These are phyloP conservation scores for Colletotrichum sojae DNA, from an alignment of 2,329 filamentous ascomycete genomes.

Conservation along the genomic window DNA sequence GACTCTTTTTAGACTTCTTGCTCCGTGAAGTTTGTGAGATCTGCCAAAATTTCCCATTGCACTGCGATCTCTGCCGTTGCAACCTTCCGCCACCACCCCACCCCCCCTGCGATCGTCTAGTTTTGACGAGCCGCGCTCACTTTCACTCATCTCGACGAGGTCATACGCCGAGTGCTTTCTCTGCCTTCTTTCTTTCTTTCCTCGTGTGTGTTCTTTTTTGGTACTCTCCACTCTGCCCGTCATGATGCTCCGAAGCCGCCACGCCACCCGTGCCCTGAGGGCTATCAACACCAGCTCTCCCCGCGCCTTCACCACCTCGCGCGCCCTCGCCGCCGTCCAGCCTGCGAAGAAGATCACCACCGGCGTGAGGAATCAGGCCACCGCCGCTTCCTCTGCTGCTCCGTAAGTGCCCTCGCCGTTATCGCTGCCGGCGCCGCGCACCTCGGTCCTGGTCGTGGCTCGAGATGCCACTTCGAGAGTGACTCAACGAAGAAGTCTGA, in stretches of 20 bases:
- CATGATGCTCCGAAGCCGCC: constrained; percentile 65
- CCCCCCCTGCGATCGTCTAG: constrained; percentile 34
- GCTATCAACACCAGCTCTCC: constrained; percentile 55
- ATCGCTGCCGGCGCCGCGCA: not conserved
- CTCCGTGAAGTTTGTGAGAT: constrained; percentile 11
- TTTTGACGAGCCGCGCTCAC: constrained; percentile 38
- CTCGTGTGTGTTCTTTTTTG: constrained; percentile 26
- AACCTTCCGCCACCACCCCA: constrained; percentile 1
- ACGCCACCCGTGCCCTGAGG: constrained; percentile 63
- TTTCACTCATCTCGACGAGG: constrained; percentile 24
- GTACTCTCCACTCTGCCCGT: constrained; percentile 36
- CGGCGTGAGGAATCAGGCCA: constrained; percentile 64
- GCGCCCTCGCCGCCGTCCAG: constrained; percentile 52
- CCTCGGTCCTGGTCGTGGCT: not conserved
- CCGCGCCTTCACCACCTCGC: constrained; percentile 58
- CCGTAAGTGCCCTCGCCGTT: constrained; percentile 59
- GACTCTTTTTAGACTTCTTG: not conserved
- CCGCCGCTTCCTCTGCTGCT: constrained; percentile 62
- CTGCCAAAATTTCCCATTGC: constrained; percentile 30
- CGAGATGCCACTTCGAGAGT: not conserved
- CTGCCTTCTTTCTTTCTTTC: constrained; percentile 20
- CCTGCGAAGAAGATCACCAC: constrained; percentile 57
- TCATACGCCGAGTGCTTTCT: constrained; percentile 31
- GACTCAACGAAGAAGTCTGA: constrained; percentile 31
- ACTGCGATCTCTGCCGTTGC: constrained; percentile 23